Conservation (phyloP, 2,329 filamentous ascomycete species). For the Berkeleyomyces basicola region DNA sequence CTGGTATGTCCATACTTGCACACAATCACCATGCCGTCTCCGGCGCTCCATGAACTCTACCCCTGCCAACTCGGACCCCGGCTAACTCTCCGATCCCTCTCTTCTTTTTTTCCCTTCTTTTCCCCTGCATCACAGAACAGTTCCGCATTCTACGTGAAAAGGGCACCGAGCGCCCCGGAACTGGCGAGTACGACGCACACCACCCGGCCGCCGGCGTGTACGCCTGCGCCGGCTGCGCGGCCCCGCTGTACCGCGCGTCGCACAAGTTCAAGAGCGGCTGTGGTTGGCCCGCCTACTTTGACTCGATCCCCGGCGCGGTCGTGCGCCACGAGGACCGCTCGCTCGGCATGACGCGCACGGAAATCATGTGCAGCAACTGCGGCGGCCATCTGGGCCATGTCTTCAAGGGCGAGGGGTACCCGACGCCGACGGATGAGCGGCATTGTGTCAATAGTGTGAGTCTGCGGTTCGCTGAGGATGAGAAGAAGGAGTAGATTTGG, state of each 20-base stretch:
- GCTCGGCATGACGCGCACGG: slow-evolving; percentile 70
- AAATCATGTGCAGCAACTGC: slow-evolving; percentile 90
- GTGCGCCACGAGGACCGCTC: slow-evolving; percentile 60
- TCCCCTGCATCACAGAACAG: slow-evolving; percentile 48
- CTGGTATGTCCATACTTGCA: slow-evolving; percentile 22
- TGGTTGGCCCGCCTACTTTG: slow-evolving; percentile 96
- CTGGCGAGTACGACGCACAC: slow-evolving; percentile 80
- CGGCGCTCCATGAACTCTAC: too few species aligned
- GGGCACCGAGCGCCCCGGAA: slow-evolving; percentile 69
- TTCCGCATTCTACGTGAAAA: slow-evolving; percentile 86
- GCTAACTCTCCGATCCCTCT: too few species aligned
- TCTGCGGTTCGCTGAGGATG: slow-evolving; percentile 48
- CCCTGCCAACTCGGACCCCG: neutral
- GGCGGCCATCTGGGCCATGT: slow-evolving; percentile 91
- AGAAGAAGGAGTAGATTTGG: neutral
- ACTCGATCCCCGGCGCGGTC: slow-evolving; percentile 82
- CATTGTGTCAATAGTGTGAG: slow-evolving; percentile 95
- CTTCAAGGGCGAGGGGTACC: slow-evolving; percentile 75
- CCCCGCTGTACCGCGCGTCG: slow-evolving; percentile 78
- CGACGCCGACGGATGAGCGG: slow-evolving; percentile 80
- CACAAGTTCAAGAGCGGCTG: slow-evolving; percentile 96
- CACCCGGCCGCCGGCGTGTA: slow-evolving; percentile 62
- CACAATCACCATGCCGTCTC: too few species aligned
- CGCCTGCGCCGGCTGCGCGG: slow-evolving; percentile 68
- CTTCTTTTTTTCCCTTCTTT: neutral